Evolutionary conservation across 2,329 filamentous ascomycete genomes (phyloP), one percentile per base, ranked within the genome.

Genomic region (Claviceps sp.): DNA sequence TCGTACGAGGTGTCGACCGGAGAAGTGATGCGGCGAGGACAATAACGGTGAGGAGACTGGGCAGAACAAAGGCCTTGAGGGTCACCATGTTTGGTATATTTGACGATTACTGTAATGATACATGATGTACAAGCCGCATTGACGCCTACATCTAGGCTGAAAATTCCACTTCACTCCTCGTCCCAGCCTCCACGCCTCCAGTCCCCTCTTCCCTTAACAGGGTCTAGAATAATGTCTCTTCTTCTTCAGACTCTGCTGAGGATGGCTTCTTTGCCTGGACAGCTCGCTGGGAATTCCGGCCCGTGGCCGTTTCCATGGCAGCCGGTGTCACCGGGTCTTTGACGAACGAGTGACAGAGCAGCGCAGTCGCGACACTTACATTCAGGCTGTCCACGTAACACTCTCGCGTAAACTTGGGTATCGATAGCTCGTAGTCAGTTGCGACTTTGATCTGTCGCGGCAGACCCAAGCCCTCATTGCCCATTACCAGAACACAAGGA

Each of bases 311-410:
- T 16, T 34, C 30, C 4, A 2, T 6, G 22, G n/a, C 41, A 50
- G 47, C 43, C 11, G 17, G 24, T 26, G 11, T 19, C 17, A 41
- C 30, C 14, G 49, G 17, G 39, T 53, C 65, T 60, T 69, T 76
- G 60, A 87, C 64, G 61, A 93, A 88, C 0, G 83, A 73, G 56
- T 83, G 77, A 56, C 83, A 84, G 49, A 97, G 69, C 48, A 97
- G 70, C 1, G 81, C 89, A 6, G 87, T 81, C 1, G 93, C 91
- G 19, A 95, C 90, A 62, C 87, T 89, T 41, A 97, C 93, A 64
- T 98, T 97, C 65, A 98, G 70, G 65, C 89, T 95, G 67, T 97
- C 91, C 2, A 98, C 81, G 64, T 58, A 81, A 64, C 61, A 77
- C 64, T 61, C 72, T 56, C 62, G 70, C 43, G 67, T 75, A 57